phyloP scores from a whole-genome alignment of 2,329 filamentous ascomycete genomes.

The Cercospora sp. region DNA sequence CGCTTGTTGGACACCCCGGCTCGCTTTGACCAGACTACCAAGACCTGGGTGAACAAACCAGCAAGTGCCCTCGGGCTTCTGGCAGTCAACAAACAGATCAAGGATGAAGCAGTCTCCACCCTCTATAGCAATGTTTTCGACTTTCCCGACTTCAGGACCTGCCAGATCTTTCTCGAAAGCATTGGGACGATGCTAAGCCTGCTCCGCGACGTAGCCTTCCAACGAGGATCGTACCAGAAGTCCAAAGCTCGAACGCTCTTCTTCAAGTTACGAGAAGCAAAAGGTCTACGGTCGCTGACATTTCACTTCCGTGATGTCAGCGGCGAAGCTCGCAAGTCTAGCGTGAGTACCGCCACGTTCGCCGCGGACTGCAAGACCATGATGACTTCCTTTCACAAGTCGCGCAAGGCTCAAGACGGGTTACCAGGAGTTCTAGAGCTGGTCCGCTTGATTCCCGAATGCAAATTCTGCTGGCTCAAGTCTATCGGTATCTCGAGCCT shows the following conservation, averaged over 20 bases:
- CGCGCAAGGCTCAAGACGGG: not conserved
- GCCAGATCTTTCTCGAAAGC: not conserved
- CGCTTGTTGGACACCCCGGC: not conserved
- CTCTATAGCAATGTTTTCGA: slow-evolving; percentile 12
- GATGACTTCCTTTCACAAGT: slow-evolving; percentile 1
- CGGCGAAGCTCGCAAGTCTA: not conserved
- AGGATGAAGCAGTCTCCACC: slow-evolving; percentile 2
- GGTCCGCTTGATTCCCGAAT: not conserved
- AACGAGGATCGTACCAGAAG: not conserved
- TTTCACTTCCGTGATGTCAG: not conserved
- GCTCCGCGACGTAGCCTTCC: not conserved
- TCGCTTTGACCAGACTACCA: not conserved
- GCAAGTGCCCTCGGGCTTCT: slow-evolving; percentile 9
- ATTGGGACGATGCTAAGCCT: slow-evolving; percentile 14
- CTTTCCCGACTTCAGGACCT: not conserved
- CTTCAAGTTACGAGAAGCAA: slow-evolving; percentile 15
- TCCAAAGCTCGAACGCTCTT: slow-evolving; percentile 5
- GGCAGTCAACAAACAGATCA: slow-evolving; percentile 13
- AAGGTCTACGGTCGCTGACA: not conserved
- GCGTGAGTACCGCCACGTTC: not conserved
- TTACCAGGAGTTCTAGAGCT: not conserved
- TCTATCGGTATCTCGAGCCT: too few species aligned
- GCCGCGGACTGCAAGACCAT: slow-evolving; percentile 4
- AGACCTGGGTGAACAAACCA: not conserved
- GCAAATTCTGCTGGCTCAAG: too few species aligned